phyloP scores from a whole-genome alignment of 2,329 filamentous ascomycete species.

The Curvularia lunata region DNA sequence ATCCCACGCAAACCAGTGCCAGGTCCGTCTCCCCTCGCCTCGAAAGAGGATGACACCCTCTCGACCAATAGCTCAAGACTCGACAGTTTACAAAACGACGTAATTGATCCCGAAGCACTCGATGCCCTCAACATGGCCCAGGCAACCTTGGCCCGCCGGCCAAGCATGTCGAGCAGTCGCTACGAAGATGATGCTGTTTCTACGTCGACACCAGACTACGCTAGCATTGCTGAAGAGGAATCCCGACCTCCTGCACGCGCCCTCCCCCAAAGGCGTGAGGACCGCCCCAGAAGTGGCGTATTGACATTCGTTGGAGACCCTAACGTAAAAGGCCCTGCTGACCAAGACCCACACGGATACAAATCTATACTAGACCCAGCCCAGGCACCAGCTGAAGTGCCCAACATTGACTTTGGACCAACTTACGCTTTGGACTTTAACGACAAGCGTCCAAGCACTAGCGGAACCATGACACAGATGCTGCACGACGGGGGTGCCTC shows the following conservation, averaged over 20 bases:
- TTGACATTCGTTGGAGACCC: slow-evolving; percentile 75
- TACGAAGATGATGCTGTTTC: slow-evolving; percentile 69
- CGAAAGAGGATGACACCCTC: slow-evolving; percentile 42
- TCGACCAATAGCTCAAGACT: slow-evolving; percentile 53
- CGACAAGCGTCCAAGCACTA: slow-evolving; percentile 62
- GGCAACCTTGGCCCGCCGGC: slow-evolving; percentile 36
- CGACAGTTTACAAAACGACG: slow-evolving; percentile 51
- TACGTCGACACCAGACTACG: slow-evolving; percentile 78
- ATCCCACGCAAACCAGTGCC: slow-evolving; percentile 51
- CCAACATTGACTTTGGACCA: slow-evolving; percentile 82
- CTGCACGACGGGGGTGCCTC: slow-evolving; percentile 36
- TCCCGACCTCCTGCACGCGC: slow-evolving; percentile 44
- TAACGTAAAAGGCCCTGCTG: slow-evolving; percentile 50
- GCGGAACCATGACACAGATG: slow-evolving; percentile 57
- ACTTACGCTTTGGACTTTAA: slow-evolving; percentile 72
- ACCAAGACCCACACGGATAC: slow-evolving; percentile 56
- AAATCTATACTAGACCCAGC: slow-evolving; percentile 41
- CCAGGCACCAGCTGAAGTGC: slow-evolving; percentile 62
- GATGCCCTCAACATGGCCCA: slow-evolving; percentile 46
- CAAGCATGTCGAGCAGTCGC: slow-evolving; percentile 56
- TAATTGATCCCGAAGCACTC: slow-evolving; percentile 55
- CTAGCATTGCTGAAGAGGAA: slow-evolving; percentile 63
- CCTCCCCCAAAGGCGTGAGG: slow-evolving; percentile 60
- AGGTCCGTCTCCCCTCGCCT: slow-evolving; percentile 50
- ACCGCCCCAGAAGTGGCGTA: slow-evolving; percentile 77